Evolutionary conservation across 2,329 filamentous ascomycete genomes (phyloP).

Genomic region (Sarocladium brachiariae): DNA sequence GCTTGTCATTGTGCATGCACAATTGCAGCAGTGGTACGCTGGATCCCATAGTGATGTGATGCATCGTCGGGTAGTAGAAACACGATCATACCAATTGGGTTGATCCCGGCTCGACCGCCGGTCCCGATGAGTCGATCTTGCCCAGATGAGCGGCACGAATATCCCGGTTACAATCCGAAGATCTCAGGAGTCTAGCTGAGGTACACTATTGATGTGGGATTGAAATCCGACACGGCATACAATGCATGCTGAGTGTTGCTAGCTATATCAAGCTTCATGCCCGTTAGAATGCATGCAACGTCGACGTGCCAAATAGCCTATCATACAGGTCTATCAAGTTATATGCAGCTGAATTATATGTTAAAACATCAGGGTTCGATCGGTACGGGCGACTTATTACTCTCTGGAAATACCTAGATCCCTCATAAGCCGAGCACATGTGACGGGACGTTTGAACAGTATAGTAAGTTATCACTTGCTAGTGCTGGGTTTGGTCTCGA

Average conservation of each 20-base stretch:
- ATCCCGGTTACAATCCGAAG: neutral
- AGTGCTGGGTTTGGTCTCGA: neutral
- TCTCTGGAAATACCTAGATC: neutral
- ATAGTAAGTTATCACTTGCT: neutral
- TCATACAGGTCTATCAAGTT: neutral
- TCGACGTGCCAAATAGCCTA: neutral
- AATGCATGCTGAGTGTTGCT: neutral
- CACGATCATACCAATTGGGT: neutral
- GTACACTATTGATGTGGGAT: neutral
- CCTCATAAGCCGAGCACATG: neutral
- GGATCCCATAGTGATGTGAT: neutral
- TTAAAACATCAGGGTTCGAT: neutral
- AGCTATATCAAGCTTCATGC: conserved; percentile 5
- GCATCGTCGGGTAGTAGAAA: neutral
- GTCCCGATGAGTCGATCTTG: neutral
- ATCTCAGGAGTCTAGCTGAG: neutral
- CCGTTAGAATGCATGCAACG: neutral
- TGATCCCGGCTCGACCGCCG: neutral
- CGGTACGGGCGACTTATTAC: neutral
- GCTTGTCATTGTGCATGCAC: neutral
- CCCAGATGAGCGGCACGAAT: neutral
- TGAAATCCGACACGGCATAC: neutral
- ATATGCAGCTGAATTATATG: neutral
- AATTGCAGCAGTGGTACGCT: neutral
- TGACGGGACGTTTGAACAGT: neutral